Base-by-base conservation (phyloP, 2,329 filamentous ascomycete species). In the Aspergillus floridensis region DNA sequence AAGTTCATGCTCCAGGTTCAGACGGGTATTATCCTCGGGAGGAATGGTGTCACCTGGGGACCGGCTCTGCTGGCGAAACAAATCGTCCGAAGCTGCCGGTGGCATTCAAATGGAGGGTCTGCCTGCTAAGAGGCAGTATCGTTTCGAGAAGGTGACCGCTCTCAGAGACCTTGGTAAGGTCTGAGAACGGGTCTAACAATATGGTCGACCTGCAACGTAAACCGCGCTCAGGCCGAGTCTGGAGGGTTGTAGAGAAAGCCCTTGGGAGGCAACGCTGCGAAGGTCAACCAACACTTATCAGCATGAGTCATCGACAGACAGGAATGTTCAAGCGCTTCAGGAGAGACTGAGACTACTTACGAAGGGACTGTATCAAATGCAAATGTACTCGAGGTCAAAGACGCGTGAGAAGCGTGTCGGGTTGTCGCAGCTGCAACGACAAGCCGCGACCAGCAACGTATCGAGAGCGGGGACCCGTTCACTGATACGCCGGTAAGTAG, bases 41-140 rank as follows among this genome's bases (percentile, higher is more conserved):
- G 72, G 61, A 52, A 56, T 68, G 46, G 72, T 70, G 62, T 72
- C 69, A 63, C 72, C 70, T 49, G 70, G 62, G 32, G 69, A 73
- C 68, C 65, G 75, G 68, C 66, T 74, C 44, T 73, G 70, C 63
- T 73, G 75, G 68, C 68, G 72, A 65, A 72, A 72, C 58, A 68
- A 60, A 64, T 74, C 70, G 71, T 76, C 75, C 66, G 74, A 74
- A 58, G 72, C 70, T 68, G 69, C 74, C 67, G 74, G 74, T 71
- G 72, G 74, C 76, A 78, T 78, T 70, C 73, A 78, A 77, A 68
- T 70, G 65, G 65, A 67, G 61, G 61, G 65, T 65, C 66, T 72
- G 72, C 72, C 70, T 61, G 16, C 56, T 54, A 51, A 57, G 68
- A 71, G 71, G 69, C 71, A 66, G 66, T 52, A 47, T 29, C 29